Evolutionary conservation across 768 basidiomycete species (phyloP), one percentile per base, ranked within the genome.

Genomic region (Serpula lacrymans): DNA sequence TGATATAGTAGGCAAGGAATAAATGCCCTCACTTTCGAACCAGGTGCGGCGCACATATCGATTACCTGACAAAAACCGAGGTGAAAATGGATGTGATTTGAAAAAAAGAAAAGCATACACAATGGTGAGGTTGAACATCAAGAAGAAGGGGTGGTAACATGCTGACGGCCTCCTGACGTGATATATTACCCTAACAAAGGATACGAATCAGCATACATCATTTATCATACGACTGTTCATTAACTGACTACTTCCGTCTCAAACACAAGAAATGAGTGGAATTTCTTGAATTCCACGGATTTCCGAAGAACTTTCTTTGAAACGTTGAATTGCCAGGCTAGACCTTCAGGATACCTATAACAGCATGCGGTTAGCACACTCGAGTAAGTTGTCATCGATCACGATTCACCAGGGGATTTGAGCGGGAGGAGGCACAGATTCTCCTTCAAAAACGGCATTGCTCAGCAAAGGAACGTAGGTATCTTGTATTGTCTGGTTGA

Each of bases 31-130:
- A 88, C 89, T 71, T 99, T 99, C 17, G 93, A 96, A 5, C 96
- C 96, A 0, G 96, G 96, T 2, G 96, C 95, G 13, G 96, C 96
- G 58, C 96, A 99, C 89, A 95, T 92, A 61, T 99, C 96, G 53
- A 98, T 81, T 14, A 90, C 86, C 80, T 88, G 32, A 42, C 2
- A 14, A 13, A 34, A 41, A 14, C 35, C 32, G n/a, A 42, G 27
- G 42, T 25, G n/a, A 41, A 28, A n/a, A n/a, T 26, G 14, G 32
- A 17, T 17, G 34, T 3, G 26, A 17, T 24, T 32, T 9, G 31
- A 24, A 37, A 44, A 22, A 13, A n/a, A 21, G 8, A 9, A 26
- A 27, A 41, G 64, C 73, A 37, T 55, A 82, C 87, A 53, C 69
- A 72, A 59, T 98, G 95, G 58, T 96, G 87, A 0, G 96, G 90